Evolutionary conservation across 2,329 filamentous ascomycete genomes (phyloP).

Genomic region (Fusarium burgessii): DNA sequence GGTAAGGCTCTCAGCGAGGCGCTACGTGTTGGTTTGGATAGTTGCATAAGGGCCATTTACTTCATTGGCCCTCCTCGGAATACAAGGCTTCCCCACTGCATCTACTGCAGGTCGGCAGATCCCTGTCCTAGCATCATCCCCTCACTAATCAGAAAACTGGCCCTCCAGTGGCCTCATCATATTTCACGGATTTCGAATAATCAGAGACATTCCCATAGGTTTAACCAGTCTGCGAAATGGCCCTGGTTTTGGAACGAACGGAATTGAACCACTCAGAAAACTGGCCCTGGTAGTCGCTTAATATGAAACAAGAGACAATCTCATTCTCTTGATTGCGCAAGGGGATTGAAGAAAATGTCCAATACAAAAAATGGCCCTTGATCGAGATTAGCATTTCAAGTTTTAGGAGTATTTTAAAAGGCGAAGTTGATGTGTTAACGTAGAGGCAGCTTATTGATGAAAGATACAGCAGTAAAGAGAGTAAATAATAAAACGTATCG

Average conservation of each 20-base stretch:
- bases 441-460: too few relatives aligned
- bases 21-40: neutral
- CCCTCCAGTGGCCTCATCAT: rapidly evolving
- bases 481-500: too few relatives aligned
- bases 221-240: neutral
- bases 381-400: too few relatives aligned
- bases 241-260: too few relatives aligned
- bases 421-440: too few relatives aligned
- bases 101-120: too few relatives aligned
- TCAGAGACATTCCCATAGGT: neutral
- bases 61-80: neutral
- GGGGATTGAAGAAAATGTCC: neutral
- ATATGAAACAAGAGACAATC: too few relatives aligned
- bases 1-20: too few relatives aligned
- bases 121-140: neutral
- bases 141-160: neutral
- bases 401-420: too few relatives aligned
- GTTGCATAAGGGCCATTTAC: neutral
- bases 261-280: neutral
- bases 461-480: too few relatives aligned
- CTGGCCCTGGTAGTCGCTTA: neutral
- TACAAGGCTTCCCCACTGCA: neutral
- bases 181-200: too few relatives aligned
- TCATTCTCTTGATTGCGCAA: too few relatives aligned
- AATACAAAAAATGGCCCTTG: conserved; percentile 1